Evolutionary conservation across 805 yeast genomes (phyloP).

Genomic region (Clavispora carvajalis): DNA sequence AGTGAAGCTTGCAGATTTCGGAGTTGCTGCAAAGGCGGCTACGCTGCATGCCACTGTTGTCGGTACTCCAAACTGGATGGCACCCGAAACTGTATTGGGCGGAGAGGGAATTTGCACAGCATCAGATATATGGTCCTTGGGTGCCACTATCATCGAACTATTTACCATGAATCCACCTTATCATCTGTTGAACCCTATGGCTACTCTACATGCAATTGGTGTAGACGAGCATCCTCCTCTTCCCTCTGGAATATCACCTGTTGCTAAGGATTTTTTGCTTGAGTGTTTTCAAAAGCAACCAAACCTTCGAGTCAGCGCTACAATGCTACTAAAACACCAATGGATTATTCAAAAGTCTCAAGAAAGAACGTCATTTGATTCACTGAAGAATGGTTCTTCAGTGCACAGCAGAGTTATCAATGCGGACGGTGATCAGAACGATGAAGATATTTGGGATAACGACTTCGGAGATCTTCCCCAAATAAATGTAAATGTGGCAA

Average conservation of each 20-base stretch:
- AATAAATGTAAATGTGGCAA: background rate
- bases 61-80: constrained; percentile 99
- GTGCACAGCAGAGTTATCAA: constrained; percentile 19
- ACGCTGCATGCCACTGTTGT: constrained; percentile 37
- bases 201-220: constrained; percentile 79
- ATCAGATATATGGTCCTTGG: constrained; percentile 90
- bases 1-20: constrained; percentile 44
- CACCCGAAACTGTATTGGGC: constrained; percentile 86
- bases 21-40: constrained; percentile 71
- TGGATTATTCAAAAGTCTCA: constrained; percentile 43
- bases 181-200: constrained; percentile 67
- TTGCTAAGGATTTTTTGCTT: constrained; percentile 51
- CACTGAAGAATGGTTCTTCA: background rate
- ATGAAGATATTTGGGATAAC: constrained; percentile 30
- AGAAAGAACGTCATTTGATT: background rate
- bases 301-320: constrained; percentile 50
- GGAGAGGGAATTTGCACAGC: constrained; percentile 80
- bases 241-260: constrained; percentile 45
- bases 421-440: constrained; percentile 22
- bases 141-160: constrained; percentile 89
- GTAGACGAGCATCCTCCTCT: constrained; percentile 67
- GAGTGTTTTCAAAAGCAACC: constrained; percentile 75
- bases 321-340: constrained; percentile 48
- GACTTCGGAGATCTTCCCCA: constrained; percentile 19
- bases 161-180: constrained; percentile 87